Evolutionary conservation across 371 early-diverging fungal species (phyloP).

Genomic region (Choanephora cucurbitarum): DNA sequence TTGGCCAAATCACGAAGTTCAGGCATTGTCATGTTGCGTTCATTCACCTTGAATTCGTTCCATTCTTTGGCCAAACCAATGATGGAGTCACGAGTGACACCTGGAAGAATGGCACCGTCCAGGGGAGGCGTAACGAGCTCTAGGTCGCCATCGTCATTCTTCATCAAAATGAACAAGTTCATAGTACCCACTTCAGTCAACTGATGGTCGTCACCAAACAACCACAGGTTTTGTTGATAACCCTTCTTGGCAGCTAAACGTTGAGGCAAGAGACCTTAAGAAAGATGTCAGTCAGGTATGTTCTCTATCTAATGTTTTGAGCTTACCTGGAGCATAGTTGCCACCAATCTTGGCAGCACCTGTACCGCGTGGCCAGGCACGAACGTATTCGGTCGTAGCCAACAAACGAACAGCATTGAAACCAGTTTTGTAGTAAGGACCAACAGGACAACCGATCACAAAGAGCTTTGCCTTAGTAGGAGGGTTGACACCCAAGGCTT

Average conservation of each 20-base stretch:
- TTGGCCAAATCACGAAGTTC: conserved; percentile 75
- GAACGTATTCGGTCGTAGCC: conserved; percentile 83
- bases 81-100: conserved; percentile 97
- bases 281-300: conserved; percentile 9
- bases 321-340: conserved; percentile 70
- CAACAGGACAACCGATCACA: conserved; percentile 94
- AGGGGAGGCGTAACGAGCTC: conserved; percentile 93
- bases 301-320: no score
- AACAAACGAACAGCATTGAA: conserved; percentile 86
- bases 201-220: conserved; percentile 84
- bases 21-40: conserved; percentile 84
- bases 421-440: conserved; percentile 95
- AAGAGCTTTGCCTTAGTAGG: conserved; percentile 82
- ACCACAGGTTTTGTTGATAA: conserved; percentile 94
- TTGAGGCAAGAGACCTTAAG: conserved; percentile 74
- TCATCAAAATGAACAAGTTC: conserved; percentile 92
- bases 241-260: conserved; percentile 83
- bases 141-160: conserved; percentile 71
- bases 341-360: conserved; percentile 93
- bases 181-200: conserved; percentile 97
- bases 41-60: conserved; percentile 91
- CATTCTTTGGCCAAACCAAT: conserved; percentile 78
- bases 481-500: conserved; percentile 70
- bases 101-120: conserved; percentile 96
- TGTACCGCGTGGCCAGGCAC: conserved; percentile 98